Percentiles rank a stretch among this genome's conserved stretches.
phyloP scores from a whole-genome alignment of 805 yeast genomes.

The Candida morakotiae region DNA sequence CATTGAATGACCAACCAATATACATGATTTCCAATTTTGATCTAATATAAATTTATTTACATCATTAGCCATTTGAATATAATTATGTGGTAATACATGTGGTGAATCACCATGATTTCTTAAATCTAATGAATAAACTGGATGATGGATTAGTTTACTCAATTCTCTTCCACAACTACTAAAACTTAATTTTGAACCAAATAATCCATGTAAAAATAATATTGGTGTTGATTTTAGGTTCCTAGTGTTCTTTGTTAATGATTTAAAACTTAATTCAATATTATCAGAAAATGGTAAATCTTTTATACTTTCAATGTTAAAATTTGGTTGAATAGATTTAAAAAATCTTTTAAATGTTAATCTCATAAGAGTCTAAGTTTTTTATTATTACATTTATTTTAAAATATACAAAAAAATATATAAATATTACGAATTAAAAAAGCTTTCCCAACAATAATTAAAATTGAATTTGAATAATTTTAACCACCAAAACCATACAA shows the following conservation, averaged over 20 bases:
- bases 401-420: constrained; percentile 1
- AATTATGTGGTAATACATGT: constrained; percentile 41
- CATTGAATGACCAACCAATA: constrained; percentile 52
- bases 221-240: constrained; percentile 24
- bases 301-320: constrained; percentile 1
- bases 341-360: neutral
- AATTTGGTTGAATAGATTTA: neutral
- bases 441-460: neutral
- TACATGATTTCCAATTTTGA: constrained; percentile 11
- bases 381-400: neutral
- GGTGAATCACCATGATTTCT: constrained; percentile 55
- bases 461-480: constrained; percentile 13
- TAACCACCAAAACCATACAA: constrained; percentile 99
- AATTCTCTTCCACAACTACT: constrained; percentile 34
- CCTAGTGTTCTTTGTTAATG: neutral
- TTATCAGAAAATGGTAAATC: constrained; percentile 3
- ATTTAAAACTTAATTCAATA: constrained; percentile 2
- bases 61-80: constrained; percentile 42
- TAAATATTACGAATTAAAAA: constrained; percentile 5
- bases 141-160: constrained; percentile 23
- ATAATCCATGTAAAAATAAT: constrained; percentile 51
- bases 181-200: constrained; percentile 47
- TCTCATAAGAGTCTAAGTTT: too few species aligned
- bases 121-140: constrained; percentile 44
- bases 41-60: constrained; percentile 31